These are phyloP conservation scores for Papiliotrema terrestris DNA, from an alignment of 1,284 basidiomycete species.

Conservation along the genomic window DNA sequence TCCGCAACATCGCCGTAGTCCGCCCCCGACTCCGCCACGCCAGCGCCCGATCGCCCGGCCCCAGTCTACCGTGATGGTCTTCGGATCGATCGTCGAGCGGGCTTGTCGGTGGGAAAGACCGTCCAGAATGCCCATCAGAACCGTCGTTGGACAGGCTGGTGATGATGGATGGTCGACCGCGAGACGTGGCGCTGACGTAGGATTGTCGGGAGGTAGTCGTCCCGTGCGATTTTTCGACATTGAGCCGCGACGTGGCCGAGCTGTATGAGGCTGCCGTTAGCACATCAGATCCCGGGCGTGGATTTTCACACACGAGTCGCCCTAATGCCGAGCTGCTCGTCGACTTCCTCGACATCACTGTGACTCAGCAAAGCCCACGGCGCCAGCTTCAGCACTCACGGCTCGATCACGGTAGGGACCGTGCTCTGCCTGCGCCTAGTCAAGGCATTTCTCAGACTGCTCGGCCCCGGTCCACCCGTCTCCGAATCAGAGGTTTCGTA, in stretches of 20 bases:
- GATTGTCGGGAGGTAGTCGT: constrained; percentile 11
- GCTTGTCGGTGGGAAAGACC: not conserved
- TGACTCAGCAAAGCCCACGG: not conserved
- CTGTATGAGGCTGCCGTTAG: constrained; percentile 16
- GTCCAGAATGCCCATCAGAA: constrained; percentile 8
- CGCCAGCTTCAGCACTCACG: constrained; percentile 18
- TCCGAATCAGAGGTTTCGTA: constrained; percentile 45
- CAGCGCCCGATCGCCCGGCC: constrained; percentile 17
- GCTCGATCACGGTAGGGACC: constrained; percentile 39
- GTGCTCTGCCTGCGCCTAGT: constrained; percentile 17
- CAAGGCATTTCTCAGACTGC: constrained; percentile 14
- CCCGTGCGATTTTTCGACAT: constrained; percentile 5
- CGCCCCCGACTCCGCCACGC: constrained; percentile 22
- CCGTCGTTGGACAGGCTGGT: constrained; percentile 17
- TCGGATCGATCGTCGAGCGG: not conserved
- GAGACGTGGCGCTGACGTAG: constrained; percentile 13
- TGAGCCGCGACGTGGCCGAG: constrained; percentile 10
- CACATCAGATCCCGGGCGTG: no score
- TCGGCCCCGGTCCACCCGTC: constrained; percentile 21
- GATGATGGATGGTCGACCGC: constrained; percentile 25
- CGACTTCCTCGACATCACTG: constrained; percentile 30
- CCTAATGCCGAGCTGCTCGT: constrained; percentile 15
- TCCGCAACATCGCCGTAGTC: constrained; percentile 27
- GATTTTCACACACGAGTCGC: not conserved
- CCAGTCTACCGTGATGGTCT: not conserved